These are phyloP conservation scores for Acorus calamus DNA, from an alignment of 106 monocot genomes.

Conservation along the genomic window DNA sequence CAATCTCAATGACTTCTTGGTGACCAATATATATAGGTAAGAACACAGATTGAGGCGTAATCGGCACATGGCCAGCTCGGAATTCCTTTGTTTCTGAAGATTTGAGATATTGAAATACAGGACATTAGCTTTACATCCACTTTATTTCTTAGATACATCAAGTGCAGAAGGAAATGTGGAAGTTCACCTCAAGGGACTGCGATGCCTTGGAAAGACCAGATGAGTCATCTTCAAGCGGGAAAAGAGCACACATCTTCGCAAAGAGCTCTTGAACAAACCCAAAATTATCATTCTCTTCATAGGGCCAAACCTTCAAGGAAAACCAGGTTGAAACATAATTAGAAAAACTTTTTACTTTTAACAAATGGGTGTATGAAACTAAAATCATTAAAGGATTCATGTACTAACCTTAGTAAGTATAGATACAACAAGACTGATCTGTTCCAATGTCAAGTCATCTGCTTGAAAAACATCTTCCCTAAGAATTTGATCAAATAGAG, in stretches of 20 bases:
- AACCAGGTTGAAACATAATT: not conserved
- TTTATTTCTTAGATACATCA: not conserved
- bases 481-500: conserved; percentile 60
- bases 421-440: conserved; percentile 59
- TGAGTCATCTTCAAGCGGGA: conserved; percentile 34
- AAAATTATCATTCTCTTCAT: conserved; percentile 76
- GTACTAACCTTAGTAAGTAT: conserved; percentile 62
- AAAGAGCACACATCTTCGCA: conserved; percentile 47
- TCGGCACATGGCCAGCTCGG: conserved; percentile 34
- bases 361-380: not conserved
- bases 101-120: not conserved
- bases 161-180: not conserved
- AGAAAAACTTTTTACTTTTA: not conserved
- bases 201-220: conserved; percentile 18
- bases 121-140: not conserved
- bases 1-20: conserved; percentile 52
- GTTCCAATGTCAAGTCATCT: conserved; percentile 54
- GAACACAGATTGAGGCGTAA: conserved; percentile 60
- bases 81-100: conserved; percentile 43
- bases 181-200: conserved; percentile 37
- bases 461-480: conserved; percentile 40
- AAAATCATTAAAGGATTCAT: not conserved
- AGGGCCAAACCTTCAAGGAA: conserved; percentile 75
- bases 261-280: conserved; percentile 70
- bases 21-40: conserved; percentile 64